Base-by-base conservation (phyloP, 805 yeast species). In the Spathaspora hagerdaliae region DNA sequence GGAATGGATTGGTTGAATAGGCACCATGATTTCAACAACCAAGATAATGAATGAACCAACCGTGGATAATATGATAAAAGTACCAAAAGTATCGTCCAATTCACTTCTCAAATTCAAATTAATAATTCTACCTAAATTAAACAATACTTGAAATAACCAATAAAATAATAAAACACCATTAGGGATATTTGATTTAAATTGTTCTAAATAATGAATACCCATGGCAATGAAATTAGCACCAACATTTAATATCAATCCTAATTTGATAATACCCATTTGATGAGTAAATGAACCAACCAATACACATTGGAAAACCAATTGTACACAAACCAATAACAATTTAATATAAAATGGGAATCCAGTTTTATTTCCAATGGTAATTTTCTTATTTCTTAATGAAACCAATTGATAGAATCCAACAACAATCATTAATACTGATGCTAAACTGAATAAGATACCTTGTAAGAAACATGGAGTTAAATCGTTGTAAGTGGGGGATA, bases 171-270 rank as follows among this genome's bases (percentile, higher is more conserved):
- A 65, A 0, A 79, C 71, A 1, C 92, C 84, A 53, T 76, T 79
- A 1, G 97, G 81, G 19, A 87, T 77, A 37, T 67, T 73, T 9
- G 82, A 60, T 59, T 86, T 81, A 62, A 75, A 78, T 56, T 81
- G 84, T 60, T 92, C 97, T 47, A 85, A 60, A 63, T 81, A 85
- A 47, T 88, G 85, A 32, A 89, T 63, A 3, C 68, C 64, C 13
- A 77, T 59, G 0, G 81, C 85, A 5, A 85, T 76, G 2, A 74
- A 41, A 11, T 79, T 59, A 1, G 82, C 79, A 2, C 67, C 48
- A 0, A 72, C 49, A 40, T 74, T 67, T 43, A 54, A 50, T 10
- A 48, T 39, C 42, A 57, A 58, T 12, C 61, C 61, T 31, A 60
- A 48, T 36, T 47, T 58, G 43, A 67, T 57, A 33, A 70, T 53